Evolutionary conservation across 1,284 basidiomycete species (phyloP), one percentile per base, ranked within the genome.

Genomic region (Malassezia globosa): DNA sequence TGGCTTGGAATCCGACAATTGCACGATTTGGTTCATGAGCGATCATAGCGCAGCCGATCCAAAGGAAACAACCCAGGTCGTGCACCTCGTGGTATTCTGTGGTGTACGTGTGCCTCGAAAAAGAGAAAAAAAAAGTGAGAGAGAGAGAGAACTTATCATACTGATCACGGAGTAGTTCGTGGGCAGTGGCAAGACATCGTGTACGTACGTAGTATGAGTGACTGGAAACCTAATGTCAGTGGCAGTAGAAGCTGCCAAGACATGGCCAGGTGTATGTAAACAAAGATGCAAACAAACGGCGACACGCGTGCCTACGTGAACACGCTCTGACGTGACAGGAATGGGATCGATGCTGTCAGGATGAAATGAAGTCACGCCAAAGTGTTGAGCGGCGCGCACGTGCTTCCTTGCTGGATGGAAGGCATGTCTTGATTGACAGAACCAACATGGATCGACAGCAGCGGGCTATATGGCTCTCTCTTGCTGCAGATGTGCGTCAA

Each of bases 171-270:
- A 16, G 13, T 21, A 53, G 51, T 29, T 48, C 14, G 31, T 56
- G 3, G 55, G 55, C 21, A 56, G 55, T 23, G 55, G 55, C 13
- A 56, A 56, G 39, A 54, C 55, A 33, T 46, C 55, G 41, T 39
- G 54, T 55, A 39, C 24, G 54, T 51, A 21, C 40, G 21, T n/a
- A n/a, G n/a, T n/a, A n/a, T n/a, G n/a, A n/a, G n/a, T n/a, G n/a
- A 10, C 22, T 7, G 18, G 23, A 16, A 6, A 2, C n/a, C 31
- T 37, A 13, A 35, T 25, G 23, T 5, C 45, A 55, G 50, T 56
- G 13, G 55, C 55, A 6, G n/a, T 18, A 4, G 51, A 51, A 10
- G 40, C 54, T 23, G 42, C 31, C 5, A 37, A 42, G 14, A 29
- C 35, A 10, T 47, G 24, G 21, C 50, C 50, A 2, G 44, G 35